A percentile compares a stretch with the other conserved stretches of the same genome.
These are phyloP conservation scores for Ceratobasidium sp. DNA, from an alignment of 1,284 basidiomycete species.

Conservation along the genomic window DNA sequence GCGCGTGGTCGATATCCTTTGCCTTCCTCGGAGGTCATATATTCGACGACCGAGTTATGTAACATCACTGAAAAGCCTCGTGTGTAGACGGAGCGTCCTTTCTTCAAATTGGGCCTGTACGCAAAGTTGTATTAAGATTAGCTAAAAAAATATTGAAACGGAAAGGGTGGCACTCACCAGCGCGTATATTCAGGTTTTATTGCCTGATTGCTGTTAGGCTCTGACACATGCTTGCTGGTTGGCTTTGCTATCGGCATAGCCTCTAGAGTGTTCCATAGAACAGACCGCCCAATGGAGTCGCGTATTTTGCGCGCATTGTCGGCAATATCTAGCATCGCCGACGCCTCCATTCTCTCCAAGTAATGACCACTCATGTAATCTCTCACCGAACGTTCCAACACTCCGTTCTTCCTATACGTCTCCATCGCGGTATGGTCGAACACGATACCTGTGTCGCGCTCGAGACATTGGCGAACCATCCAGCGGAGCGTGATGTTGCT, in stretches of 20 bases:
- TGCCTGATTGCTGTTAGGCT: neutral
- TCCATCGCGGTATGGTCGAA: conserved; percentile 24
- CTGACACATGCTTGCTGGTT: neutral
- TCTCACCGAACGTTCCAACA: neutral
- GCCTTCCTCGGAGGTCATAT: neutral
- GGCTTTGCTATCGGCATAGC: neutral
- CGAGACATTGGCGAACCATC: conserved; percentile 33
- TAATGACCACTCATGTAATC: neutral
- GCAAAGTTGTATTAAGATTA: neutral
- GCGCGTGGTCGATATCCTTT: neutral
- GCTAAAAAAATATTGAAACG: neutral
- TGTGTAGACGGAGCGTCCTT: neutral
- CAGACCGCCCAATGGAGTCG: neutral
- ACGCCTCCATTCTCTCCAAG: neutral
- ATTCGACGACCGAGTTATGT: conserved; percentile 4
- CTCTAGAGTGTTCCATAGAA: neutral
- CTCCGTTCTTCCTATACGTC: neutral
- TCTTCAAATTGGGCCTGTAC: conserved; percentile 5
- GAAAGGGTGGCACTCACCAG: neutral
- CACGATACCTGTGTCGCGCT: conserved; percentile 32
- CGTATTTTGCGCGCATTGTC: neutral
- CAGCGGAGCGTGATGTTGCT: conserved; percentile 24
- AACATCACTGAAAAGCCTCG: neutral
- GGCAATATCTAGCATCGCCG: neutral
- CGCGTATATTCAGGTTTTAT: neutral